Conservation (phyloP, 2,329 filamentous ascomycete species). For the Penicillium sp. region DNA sequence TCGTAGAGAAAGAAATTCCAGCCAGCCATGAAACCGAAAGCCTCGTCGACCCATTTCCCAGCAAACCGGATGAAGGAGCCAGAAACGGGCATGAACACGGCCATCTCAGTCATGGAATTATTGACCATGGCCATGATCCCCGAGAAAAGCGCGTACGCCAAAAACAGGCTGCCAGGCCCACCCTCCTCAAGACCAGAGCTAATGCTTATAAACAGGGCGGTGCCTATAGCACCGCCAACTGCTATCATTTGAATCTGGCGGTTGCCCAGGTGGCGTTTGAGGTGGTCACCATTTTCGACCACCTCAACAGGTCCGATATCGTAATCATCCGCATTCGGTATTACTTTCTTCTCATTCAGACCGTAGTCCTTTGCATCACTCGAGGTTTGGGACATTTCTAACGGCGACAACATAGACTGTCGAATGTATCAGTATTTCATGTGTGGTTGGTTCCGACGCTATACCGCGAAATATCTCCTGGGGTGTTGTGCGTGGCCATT, state of each 20-base stretch:
- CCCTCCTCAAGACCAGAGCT: slow-evolving; percentile 33
- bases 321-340: neutral
- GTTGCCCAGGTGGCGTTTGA: neutral
- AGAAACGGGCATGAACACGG: slow-evolving; percentile 71
- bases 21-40: slow-evolving; percentile 79
- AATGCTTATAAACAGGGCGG: slow-evolving; percentile 36
- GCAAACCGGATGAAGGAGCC: slow-evolving; percentile 80
- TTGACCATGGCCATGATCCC: neutral
- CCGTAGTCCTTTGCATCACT: too few relatives aligned
- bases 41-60: slow-evolving; percentile 72
- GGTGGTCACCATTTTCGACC: neutral
- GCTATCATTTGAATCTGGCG: too few relatives aligned
- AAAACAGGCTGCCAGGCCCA: slow-evolving; percentile 34
- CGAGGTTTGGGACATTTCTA: too few relatives aligned
- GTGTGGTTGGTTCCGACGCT: too few relatives aligned
- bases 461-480: too few relatives aligned
- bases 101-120: slow-evolving; percentile 67
- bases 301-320: neutral
- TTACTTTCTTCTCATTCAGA: too few relatives aligned
- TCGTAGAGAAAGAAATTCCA: slow-evolving; percentile 38
- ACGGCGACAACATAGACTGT: too few relatives aligned
- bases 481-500: too few relatives aligned
- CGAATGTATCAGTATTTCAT: too few relatives aligned
- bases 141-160: slow-evolving; percentile 39
- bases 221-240: slow-evolving; percentile 44